phyloP scores from a whole-genome alignment of 192 early-diverging fungal species.

The Allomyces arbusculus region DNA sequence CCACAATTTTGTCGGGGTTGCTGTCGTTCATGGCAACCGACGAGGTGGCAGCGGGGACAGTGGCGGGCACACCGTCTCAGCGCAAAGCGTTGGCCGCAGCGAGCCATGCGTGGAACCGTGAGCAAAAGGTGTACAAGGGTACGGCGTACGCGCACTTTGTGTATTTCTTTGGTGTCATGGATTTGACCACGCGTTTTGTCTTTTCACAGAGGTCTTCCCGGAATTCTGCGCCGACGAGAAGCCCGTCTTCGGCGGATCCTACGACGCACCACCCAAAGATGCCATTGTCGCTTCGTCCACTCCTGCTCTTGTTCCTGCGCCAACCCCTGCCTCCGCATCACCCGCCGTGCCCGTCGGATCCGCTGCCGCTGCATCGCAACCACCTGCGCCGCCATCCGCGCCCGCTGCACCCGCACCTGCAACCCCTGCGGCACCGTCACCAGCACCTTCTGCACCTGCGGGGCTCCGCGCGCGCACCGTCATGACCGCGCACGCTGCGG shows the following conservation, averaged over 20 bases:
- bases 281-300: too few relatives aligned
- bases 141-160: not conserved
- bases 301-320: too few relatives aligned
- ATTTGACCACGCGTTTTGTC: too few relatives aligned
- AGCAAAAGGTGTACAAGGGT: not conserved
- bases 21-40: constrained; percentile 76
- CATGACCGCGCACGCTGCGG: not conserved
- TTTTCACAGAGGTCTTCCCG: too few relatives aligned
- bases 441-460: not conserved
- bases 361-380: too few relatives aligned
- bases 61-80: not conserved
- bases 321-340: too few relatives aligned
- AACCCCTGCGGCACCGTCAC: not conserved
- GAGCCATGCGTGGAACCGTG: not conserved
- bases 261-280: too few relatives aligned
- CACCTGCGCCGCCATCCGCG: too few relatives aligned
- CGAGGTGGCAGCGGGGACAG: not conserved
- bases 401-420: not conserved
- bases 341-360: too few relatives aligned
- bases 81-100: not conserved
- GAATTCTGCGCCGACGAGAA: too few relatives aligned
- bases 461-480: not conserved
- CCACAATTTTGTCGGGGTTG: constrained; percentile 87
- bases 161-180: too few relatives aligned
- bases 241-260: too few relatives aligned